A percentile compares a stretch with the other conserved stretches of the same genome.
These are phyloP conservation scores for Mycosphaerella sp. DNA, from an alignment of 2,329 filamentous ascomycete genomes.

Conservation along the genomic window DNA sequence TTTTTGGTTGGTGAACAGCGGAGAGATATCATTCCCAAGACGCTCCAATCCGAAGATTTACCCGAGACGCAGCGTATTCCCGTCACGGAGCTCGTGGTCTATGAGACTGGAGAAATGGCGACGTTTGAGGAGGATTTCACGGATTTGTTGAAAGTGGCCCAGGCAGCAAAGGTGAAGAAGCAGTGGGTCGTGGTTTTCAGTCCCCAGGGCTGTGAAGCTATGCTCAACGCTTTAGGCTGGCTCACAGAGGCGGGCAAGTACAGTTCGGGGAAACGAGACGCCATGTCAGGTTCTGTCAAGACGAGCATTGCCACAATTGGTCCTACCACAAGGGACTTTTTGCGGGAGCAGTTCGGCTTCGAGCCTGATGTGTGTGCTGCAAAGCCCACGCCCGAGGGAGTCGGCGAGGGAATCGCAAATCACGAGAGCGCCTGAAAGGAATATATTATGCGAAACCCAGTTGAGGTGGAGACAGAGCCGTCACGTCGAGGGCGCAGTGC, in stretches of 20 bases:
- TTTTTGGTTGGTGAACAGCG: conserved; percentile 89
- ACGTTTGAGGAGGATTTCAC: conserved; percentile 66
- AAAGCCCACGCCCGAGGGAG: conserved; percentile 73
- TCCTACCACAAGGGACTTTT: conserved; percentile 76
- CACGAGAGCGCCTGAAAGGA: background rate
- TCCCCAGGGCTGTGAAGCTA: conserved; percentile 55
- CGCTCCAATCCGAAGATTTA: conserved; percentile 56
- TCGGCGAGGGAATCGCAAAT: conserved; percentile 58
- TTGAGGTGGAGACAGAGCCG: background rate
- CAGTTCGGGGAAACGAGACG: conserved; percentile 52
- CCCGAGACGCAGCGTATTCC: conserved; percentile 48
- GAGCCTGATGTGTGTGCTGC: conserved; percentile 73
- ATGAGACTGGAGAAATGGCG: conserved; percentile 76
- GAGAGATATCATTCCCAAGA: conserved; percentile 81
- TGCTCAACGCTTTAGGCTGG: conserved; percentile 49
- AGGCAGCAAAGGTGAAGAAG: conserved; percentile 28
- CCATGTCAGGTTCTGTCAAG: conserved; percentile 78
- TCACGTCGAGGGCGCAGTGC: too few relatives aligned
- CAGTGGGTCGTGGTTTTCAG: conserved; percentile 73
- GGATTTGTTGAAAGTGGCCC: conserved; percentile 39
- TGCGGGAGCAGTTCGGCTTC: conserved; percentile 58
- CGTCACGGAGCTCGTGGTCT: conserved; percentile 76
- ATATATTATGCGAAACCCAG: background rate
- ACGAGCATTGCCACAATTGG: conserved; percentile 81
- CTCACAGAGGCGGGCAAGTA: conserved; percentile 39